Evolutionary conservation across 2,329 filamentous ascomycete genomes (phyloP).

Genomic region (Sclerotinia subarctica): DNA sequence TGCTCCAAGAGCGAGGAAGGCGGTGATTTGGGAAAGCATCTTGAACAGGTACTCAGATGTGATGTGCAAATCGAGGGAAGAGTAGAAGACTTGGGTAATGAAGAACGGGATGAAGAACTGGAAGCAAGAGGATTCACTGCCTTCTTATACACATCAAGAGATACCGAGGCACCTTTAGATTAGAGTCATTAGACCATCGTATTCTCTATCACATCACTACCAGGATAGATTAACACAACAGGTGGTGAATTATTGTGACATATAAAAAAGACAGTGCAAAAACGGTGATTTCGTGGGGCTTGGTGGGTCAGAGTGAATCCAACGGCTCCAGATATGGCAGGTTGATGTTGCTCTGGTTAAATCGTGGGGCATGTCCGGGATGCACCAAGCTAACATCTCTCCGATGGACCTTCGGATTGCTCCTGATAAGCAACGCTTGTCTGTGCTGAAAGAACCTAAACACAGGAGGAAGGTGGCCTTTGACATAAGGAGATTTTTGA

Average conservation of each 20-base stretch:
- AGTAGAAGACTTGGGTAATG: conserved; percentile 13
- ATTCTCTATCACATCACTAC: not conserved
- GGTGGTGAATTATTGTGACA: not conserved
- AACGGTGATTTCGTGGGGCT: not conserved
- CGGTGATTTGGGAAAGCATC: conserved; percentile 33
- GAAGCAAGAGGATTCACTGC: conserved; percentile 17
- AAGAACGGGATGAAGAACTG: conserved; percentile 22
- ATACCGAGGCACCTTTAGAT: not conserved
- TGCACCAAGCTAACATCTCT: not conserved
- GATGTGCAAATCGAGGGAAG: conserved; percentile 20
- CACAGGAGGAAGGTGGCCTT: not conserved
- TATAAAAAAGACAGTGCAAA: not conserved
- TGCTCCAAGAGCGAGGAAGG: conserved; percentile 32
- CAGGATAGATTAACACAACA: not conserved
- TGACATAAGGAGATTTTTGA: not conserved
- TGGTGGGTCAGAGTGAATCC: conserved; percentile 3
- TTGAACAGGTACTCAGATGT: conserved; percentile 16
- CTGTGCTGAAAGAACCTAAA: not conserved
- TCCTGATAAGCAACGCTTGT: conserved; percentile 1
- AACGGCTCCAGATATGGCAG: conserved; percentile 15
- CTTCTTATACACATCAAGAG: conserved; percentile 27
- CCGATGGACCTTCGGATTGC: not conserved
- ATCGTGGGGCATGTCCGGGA: not conserved
- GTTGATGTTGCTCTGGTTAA: not conserved
- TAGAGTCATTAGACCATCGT: not conserved